phyloP scores from a whole-genome alignment of 352 stramenopile species.

The Aphanomyces cochlioides region DNA sequence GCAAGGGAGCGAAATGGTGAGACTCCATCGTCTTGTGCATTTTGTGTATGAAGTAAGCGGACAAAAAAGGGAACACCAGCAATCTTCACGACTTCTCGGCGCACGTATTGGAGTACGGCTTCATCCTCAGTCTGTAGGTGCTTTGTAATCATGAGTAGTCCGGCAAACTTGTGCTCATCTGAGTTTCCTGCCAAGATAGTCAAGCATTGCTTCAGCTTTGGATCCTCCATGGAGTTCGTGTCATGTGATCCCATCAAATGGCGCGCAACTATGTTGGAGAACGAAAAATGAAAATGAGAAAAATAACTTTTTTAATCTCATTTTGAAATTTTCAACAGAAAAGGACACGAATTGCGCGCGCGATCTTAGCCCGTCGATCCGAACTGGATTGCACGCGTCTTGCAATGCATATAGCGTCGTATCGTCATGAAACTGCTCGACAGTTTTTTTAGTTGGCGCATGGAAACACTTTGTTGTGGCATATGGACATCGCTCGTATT shows the following conservation, averaged over 20 bases:
- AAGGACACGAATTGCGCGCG: too few species aligned
- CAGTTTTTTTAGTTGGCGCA: too few species aligned
- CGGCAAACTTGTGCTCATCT: slow-evolving; percentile 85
- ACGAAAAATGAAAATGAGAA: background rate
- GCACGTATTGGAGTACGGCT: slow-evolving; percentile 47
- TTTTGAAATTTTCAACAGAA: too few species aligned
- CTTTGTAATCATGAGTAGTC: slow-evolving; percentile 84
- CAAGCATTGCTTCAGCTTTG: slow-evolving; percentile 51
- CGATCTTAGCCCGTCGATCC: too few species aligned
- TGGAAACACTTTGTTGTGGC: too few species aligned
- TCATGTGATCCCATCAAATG: background rate
- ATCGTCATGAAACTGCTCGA: too few species aligned
- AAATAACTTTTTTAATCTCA: too few species aligned
- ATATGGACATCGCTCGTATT: slow-evolving; percentile 28
- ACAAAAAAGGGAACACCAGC: slow-evolving; percentile 71
- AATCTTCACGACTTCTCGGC: slow-evolving; percentile 53
- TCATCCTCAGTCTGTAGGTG: slow-evolving; percentile 38
- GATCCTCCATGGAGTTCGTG: background rate
- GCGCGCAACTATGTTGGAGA: background rate
- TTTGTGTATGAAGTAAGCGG: slow-evolving; percentile 70
- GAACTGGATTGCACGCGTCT: too few species aligned
- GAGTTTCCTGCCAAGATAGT: slow-evolving; percentile 60
- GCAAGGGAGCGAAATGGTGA: slow-evolving; percentile 74
- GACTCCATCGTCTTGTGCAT: slow-evolving; percentile 44
- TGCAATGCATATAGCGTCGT: too few species aligned